Conservation (phyloP, 352 stramenopile genomes). For the Aphanomyces euteiches region DNA sequence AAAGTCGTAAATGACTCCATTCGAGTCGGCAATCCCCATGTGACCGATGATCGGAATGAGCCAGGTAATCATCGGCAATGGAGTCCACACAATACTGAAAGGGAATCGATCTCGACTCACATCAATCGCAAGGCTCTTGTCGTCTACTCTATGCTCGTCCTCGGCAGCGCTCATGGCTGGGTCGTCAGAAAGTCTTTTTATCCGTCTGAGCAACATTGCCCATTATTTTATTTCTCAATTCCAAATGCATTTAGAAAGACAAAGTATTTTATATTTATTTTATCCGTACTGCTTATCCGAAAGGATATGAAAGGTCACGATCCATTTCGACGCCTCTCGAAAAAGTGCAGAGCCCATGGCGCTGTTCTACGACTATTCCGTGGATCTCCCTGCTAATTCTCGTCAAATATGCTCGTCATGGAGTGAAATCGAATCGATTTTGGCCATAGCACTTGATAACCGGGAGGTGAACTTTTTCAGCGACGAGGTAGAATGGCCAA, state of each 20-base stretch:
- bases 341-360: slow-evolving; percentile 33
- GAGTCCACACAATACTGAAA: slow-evolving; percentile 92
- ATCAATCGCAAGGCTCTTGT: background rate
- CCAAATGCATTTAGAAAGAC: too few relatives aligned
- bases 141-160: too few relatives aligned
- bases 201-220: too few relatives aligned
- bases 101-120: slow-evolving; percentile 54
- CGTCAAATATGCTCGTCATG: slow-evolving; percentile 73
- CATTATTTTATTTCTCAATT: too few relatives aligned
- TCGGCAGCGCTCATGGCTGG: too few relatives aligned
- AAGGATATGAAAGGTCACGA: slow-evolving; percentile 5
- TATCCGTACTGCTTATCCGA: background rate
- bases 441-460: slow-evolving; percentile 80
- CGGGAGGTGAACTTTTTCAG: slow-evolving; percentile 87
- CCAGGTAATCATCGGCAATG: slow-evolving; percentile 88
- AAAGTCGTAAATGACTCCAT: slow-evolving; percentile 94
- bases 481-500: slow-evolving; percentile 59
- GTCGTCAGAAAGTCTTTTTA: too few relatives aligned
- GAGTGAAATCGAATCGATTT: slow-evolving; percentile 76
- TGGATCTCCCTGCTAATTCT: slow-evolving; percentile 57
- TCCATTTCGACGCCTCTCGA: background rate
- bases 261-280: too few relatives aligned
- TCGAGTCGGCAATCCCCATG: slow-evolving; percentile 89
- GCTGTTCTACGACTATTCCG: slow-evolving; percentile 82
- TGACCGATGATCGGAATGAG: slow-evolving; percentile 96